Percentiles rank a stretch among this genome's conserved stretches.
Conservation (phyloP, 2,329 filamentous ascomycete genomes). For the Simplicillium aogashimaense region DNA sequence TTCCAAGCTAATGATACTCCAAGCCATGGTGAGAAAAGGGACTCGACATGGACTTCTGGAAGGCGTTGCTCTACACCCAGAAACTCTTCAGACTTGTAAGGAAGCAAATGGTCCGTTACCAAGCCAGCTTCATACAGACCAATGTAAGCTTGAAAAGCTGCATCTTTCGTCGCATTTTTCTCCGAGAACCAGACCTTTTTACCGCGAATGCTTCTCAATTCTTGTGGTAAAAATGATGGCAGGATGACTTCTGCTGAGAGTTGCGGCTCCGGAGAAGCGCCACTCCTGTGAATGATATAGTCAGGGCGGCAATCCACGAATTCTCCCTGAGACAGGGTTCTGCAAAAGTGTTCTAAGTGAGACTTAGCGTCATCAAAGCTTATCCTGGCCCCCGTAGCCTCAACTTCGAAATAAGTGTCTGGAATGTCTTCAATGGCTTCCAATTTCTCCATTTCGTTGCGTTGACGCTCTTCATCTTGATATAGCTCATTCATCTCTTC, state of each 20-base stretch:
- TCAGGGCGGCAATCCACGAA: constrained; percentile 59
- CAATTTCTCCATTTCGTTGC: constrained; percentile 31
- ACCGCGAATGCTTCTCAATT: constrained; percentile 14
- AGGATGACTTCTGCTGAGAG: constrained; percentile 56
- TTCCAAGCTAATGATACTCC: constrained; percentile 33
- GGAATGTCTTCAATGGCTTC: constrained; percentile 30
- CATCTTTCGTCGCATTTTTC: constrained; percentile 66
- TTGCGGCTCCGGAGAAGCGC: constrained; percentile 14
- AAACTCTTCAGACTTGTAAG: constrained; percentile 36
- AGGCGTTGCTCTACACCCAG: constrained; percentile 26
- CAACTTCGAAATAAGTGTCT: constrained; percentile 21
- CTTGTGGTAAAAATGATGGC: constrained; percentile 56
- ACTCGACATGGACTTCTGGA: constrained; percentile 22
- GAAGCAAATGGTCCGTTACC: constrained; percentile 70
- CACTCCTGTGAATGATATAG: constrained; percentile 45
- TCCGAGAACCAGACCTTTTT: constrained; percentile 54
- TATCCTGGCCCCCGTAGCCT: constrained; percentile 49
- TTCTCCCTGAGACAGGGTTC: constrained; percentile 42
- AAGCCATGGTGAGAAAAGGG: constrained; percentile 36
- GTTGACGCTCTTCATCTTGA: constrained; percentile 49
- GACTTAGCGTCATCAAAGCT: constrained; percentile 62
- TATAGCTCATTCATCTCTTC: constrained; percentile 62
- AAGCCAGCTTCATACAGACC: constrained; percentile 60
- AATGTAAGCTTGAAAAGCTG: constrained; percentile 70
- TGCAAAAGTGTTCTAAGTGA: constrained; percentile 80